phyloP scores from a whole-genome alignment of 768 basidiomycete genomes.

The Wakefieldia striispora region DNA sequence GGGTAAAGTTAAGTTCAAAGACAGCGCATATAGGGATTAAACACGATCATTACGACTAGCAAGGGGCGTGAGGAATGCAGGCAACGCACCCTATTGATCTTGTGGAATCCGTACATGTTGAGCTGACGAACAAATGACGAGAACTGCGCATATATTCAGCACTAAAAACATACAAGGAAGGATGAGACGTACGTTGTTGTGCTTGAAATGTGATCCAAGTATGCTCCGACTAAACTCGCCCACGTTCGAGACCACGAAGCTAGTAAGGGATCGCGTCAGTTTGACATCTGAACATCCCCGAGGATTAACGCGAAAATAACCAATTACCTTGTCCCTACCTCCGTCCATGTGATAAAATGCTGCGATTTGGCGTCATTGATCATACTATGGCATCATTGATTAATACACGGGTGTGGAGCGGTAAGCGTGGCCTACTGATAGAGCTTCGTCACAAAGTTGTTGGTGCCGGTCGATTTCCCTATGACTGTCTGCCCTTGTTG shows the following conservation, averaged over 20 bases:
- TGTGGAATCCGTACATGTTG: constrained; percentile 97
- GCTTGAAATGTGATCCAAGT: constrained; percentile 84
- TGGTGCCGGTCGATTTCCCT: constrained; percentile 63
- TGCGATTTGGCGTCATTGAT: constrained; percentile 80
- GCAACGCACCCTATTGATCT: constrained; percentile 75
- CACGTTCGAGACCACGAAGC: constrained; percentile 83
- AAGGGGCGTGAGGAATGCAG: background rate
- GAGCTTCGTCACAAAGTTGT: constrained; percentile 87
- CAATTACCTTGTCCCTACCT: constrained; percentile 62
- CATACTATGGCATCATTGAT: constrained; percentile 51
- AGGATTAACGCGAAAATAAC: background rate
- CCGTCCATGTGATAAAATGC: constrained; percentile 81
- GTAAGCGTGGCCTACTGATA: constrained; percentile 61
- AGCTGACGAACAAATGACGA: constrained; percentile 93
- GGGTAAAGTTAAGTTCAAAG: constrained; percentile 3
- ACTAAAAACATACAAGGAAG: background rate
- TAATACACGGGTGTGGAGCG: background rate
- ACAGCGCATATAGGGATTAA: constrained; percentile 1
- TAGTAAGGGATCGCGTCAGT: constrained; percentile 12
- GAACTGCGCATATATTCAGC: constrained; percentile 50
- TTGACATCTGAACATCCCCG: background rate
- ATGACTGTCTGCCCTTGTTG: constrained; percentile 50
- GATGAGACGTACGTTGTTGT: constrained; percentile 71
- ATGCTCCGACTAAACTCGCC: constrained; percentile 85
- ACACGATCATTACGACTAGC: constrained; percentile 11